Percentiles rank a stretch among this genome's conserved stretches.
phyloP scores from a whole-genome alignment of 768 basidiomycete species.

The Boletus pseudopeckii region DNA sequence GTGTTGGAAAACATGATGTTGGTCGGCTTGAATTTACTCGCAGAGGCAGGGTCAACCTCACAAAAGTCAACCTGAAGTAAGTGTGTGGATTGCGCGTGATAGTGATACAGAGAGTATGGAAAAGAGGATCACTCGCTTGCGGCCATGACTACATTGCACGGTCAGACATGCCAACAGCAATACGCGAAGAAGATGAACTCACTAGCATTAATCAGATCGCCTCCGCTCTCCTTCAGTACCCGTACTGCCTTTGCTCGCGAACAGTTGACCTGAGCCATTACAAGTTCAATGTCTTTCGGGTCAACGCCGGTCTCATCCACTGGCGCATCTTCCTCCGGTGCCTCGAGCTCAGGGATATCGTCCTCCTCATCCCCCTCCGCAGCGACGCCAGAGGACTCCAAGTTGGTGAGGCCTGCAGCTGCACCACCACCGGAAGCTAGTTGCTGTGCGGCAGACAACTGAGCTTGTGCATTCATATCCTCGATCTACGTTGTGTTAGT shows the following conservation, averaged over 20 bases:
- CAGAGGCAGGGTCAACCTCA: not conserved
- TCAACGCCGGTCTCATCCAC: constrained; percentile 88
- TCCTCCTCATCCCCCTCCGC: constrained; percentile 63
- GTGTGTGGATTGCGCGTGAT: constrained; percentile 22
- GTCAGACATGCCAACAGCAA: constrained; percentile 9
- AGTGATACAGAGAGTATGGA: constrained; percentile 32
- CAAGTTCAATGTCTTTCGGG: constrained; percentile 91
- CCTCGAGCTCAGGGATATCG: constrained; percentile 82
- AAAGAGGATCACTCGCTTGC: constrained; percentile 71
- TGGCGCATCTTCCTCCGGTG: constrained; percentile 74
- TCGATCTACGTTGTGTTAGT: constrained; percentile 54
- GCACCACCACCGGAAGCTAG: constrained; percentile 53
- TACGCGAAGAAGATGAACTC: constrained; percentile 41
- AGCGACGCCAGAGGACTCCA: constrained; percentile 50
- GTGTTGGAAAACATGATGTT: constrained; percentile 48
- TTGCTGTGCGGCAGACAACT: constrained; percentile 76
- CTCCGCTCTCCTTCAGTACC: constrained; percentile 86
- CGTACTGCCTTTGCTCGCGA: constrained; percentile 89
- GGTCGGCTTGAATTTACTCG: constrained; percentile 3
- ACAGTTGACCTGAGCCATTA: constrained; percentile 86
- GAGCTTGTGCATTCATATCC: constrained; percentile 81
- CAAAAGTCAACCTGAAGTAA: constrained; percentile 9
- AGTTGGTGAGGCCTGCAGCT: constrained; percentile 39
- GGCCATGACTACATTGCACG: constrained; percentile 70
- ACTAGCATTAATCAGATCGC: constrained; percentile 97